Percentiles rank a stretch among this genome's conserved stretches.
phyloP scores from a whole-genome alignment of 2,329 filamentous ascomycete species.

The Monilinia vaccinii-corymbosi region DNA sequence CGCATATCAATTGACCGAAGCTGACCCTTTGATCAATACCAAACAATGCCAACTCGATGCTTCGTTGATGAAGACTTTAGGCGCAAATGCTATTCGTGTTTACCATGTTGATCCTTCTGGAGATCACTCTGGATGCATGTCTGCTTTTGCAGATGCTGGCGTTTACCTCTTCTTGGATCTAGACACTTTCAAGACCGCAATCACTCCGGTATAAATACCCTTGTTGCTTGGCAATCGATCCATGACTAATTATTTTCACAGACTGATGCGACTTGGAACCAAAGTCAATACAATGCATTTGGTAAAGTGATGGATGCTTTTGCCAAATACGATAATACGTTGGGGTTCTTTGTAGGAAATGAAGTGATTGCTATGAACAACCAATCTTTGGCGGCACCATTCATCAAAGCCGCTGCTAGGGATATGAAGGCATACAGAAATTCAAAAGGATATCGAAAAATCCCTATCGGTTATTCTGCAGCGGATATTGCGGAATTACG shows the following conservation, averaged over 20 bases:
- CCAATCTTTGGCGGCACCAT: conserved; percentile 61
- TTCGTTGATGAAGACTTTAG: conserved; percentile 67
- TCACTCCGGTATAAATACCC: conserved; percentile 43
- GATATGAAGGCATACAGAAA: conserved; percentile 79
- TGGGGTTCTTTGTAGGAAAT: conserved; percentile 82
- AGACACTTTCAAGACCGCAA: conserved; percentile 64
- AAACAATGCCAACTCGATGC: conserved; percentile 72
- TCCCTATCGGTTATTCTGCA: conserved; percentile 80
- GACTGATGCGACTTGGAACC: conserved; percentile 60
- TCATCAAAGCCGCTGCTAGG: conserved; percentile 70
- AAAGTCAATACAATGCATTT: conserved; percentile 52
- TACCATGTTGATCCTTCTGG: conserved; percentile 71
- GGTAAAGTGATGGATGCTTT: conserved; percentile 26
- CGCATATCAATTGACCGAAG: conserved; percentile 55
- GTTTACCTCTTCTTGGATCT: conserved; percentile 83
- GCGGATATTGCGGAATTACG: conserved; percentile 68
- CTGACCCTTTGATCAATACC: conserved; percentile 68
- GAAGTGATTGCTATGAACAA: conserved; percentile 63
- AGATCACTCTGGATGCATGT: conserved; percentile 75
- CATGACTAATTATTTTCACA: conserved; percentile 27
- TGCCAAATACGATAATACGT: conserved; percentile 61
- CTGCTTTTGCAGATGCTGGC: conserved; percentile 64
- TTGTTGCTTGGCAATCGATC: neutral
- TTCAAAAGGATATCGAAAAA: conserved; percentile 65
- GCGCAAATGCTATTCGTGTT: conserved; percentile 75